Evolutionary conservation across 1,284 basidiomycete species (phyloP).

Genomic region (Agaricales sp.): DNA sequence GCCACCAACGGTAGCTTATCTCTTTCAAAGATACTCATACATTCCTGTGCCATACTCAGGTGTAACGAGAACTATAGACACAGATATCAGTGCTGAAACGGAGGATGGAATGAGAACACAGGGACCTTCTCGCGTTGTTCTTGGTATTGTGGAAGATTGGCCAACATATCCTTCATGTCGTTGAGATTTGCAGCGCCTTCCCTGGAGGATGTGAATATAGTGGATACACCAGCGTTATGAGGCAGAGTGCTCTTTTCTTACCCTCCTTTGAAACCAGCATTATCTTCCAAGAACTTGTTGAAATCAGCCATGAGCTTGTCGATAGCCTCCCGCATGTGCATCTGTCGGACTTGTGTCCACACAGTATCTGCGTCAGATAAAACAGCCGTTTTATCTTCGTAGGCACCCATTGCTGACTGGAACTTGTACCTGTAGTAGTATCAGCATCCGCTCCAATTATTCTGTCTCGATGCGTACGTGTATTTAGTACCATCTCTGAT

Average conservation of each 20-base stretch:
- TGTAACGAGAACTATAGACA: constrained; percentile 80
- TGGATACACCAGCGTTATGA: too few species aligned
- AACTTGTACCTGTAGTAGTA: constrained; percentile 64
- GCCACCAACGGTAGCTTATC: constrained; percentile 82
- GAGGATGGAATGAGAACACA: constrained; percentile 1
- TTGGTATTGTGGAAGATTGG: constrained; percentile 90
- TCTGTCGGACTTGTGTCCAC: constrained; percentile 88
- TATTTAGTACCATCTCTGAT: constrained; percentile 85
- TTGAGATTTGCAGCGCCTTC: constrained; percentile 83
- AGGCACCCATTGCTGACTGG: constrained; percentile 70
- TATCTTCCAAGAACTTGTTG: constrained; percentile 86
- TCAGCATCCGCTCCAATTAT: background rate
- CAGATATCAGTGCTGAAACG: background rate
- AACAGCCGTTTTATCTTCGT: constrained; percentile 80
- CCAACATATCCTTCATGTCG: constrained; percentile 99
- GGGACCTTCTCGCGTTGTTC: constrained; percentile 89
- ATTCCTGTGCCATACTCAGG: constrained; percentile 95
- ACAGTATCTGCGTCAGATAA: constrained; percentile 83
- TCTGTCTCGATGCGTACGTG: constrained; percentile 41
- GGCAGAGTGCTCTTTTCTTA: constrained; percentile 1
- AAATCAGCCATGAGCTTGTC: constrained; percentile 95
- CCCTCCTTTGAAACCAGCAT: constrained; percentile 81
- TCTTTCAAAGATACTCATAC: constrained; percentile 89
- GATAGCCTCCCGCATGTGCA: constrained; percentile 98
- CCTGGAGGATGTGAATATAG: constrained; percentile 22